Conservation (phyloP, 345 rosid genomes). For the Hypericum perforatum region DNA sequence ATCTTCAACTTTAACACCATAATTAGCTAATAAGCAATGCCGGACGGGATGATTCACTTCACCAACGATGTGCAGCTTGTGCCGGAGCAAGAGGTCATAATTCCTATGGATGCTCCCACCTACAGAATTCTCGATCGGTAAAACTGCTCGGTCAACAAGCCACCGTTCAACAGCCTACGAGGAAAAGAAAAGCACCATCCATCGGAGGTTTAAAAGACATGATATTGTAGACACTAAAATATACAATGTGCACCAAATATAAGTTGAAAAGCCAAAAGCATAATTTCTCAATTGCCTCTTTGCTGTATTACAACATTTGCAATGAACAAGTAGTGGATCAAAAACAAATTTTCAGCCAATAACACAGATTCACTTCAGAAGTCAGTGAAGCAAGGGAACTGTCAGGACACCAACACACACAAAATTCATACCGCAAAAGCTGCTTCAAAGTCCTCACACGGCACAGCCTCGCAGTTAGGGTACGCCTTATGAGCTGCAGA, state of each 20-base stretch:
- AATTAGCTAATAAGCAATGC: constrained; percentile 90
- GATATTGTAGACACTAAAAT: no score
- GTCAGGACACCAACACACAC: no score
- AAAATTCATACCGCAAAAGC: constrained; percentile 63
- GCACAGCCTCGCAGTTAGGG: constrained; percentile 92
- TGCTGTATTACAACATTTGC: no score
- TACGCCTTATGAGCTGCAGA: constrained; percentile 93
- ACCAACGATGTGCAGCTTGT: constrained; percentile 89
- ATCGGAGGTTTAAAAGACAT: not conserved
- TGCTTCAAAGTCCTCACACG: constrained; percentile 90
- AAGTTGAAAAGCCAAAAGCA: no score
- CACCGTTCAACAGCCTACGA: constrained; percentile 74
- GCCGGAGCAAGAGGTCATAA: constrained; percentile 86
- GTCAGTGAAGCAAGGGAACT: no score
- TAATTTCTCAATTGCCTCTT: no score
- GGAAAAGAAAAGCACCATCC: not conserved
- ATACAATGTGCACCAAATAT: no score
- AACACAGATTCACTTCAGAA: no score
- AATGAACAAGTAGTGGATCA: no score
- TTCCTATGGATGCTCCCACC: constrained; percentile 99
- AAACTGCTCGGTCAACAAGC: constrained; percentile 93
- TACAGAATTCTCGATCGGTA: constrained; percentile 92
- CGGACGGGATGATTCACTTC: constrained; percentile 86
- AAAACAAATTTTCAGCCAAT: no score
- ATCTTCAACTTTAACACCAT: constrained; percentile 67